phyloP scores from a whole-genome alignment of 2,329 filamentous ascomycete species.

The Sclerotinia spermophila region DNA sequence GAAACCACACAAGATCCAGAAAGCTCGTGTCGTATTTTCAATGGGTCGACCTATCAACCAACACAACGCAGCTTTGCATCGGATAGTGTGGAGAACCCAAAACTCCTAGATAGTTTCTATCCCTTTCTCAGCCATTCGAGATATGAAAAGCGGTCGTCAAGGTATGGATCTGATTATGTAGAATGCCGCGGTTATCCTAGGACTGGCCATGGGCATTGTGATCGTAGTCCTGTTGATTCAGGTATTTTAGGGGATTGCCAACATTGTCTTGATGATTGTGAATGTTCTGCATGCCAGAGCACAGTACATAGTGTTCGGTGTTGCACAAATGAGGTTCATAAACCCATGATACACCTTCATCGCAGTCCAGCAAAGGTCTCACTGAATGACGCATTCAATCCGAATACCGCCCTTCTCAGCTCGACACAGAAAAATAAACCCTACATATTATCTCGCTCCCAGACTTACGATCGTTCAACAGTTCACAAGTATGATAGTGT shows the following conservation, averaged over 20 bases:
- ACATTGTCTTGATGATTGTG: conserved; percentile 34
- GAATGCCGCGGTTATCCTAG: conserved; percentile 32
- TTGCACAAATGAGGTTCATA: conserved; percentile 29
- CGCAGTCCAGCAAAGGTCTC: neutral
- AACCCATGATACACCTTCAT: conserved; percentile 27
- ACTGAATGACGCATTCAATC: neutral
- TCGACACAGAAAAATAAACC: neutral
- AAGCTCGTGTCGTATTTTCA: neutral
- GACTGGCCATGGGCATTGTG: conserved; percentile 27
- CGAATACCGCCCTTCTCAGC: neutral
- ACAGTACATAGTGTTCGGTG: conserved; percentile 32
- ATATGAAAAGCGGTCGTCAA: neutral
- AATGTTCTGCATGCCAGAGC: conserved; percentile 29
- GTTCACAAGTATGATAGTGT: neutral
- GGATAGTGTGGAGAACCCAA: neutral
- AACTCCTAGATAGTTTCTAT: neutral
- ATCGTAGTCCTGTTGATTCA: conserved; percentile 25
- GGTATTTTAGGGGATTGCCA: conserved; percentile 33
- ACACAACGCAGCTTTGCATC: neutral
- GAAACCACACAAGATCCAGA: neutral
- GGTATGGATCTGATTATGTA: conserved; percentile 5
- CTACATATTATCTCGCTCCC: neutral
- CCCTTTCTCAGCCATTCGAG: neutral
- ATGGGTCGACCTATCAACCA: neutral
- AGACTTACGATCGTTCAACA: neutral